Percentiles rank a stretch among this genome's conserved stretches.
Evolutionary conservation across 805 yeast species (phyloP).

Genomic region (Osmozyma mogii): DNA sequence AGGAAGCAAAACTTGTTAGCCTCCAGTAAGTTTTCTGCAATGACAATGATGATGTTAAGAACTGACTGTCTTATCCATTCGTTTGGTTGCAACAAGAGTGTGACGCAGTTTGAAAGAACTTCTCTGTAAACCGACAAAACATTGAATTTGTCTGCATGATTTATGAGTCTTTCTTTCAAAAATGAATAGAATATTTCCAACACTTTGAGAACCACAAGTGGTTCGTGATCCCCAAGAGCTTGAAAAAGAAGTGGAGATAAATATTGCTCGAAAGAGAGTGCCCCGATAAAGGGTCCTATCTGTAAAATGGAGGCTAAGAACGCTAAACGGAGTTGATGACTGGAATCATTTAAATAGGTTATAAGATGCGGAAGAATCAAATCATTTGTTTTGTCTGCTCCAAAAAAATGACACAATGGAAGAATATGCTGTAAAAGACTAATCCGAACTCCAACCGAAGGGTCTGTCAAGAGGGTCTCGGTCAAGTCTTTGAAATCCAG

Average conservation of each 20-base stretch:
- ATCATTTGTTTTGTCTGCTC: constrained; percentile 83
- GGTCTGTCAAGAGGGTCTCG: constrained; percentile 61
- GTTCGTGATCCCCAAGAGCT: constrained; percentile 78
- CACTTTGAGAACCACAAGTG: constrained; percentile 66
- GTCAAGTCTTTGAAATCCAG: constrained; percentile 60
- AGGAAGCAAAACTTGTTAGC: constrained; percentile 82
- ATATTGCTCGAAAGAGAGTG: constrained; percentile 76
- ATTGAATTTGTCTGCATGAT: constrained; percentile 29
- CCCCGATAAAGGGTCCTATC: constrained; percentile 75
- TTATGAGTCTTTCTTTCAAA: constrained; percentile 24
- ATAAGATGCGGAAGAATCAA: constrained; percentile 82
- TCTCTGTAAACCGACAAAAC: constrained; percentile 32
- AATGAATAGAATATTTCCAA: constrained; percentile 34
- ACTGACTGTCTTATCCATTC: constrained; percentile 74
- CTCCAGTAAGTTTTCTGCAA: constrained; percentile 52
- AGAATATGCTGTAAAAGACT: constrained; percentile 64
- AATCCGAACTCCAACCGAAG: constrained; percentile 55
- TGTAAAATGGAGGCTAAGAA: constrained; percentile 67
- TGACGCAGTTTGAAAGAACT: constrained; percentile 29
- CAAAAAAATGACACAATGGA: constrained; percentile 74
- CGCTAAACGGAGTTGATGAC: constrained; percentile 56
- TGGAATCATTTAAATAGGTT: constrained; percentile 80
- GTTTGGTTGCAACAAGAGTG: constrained; percentile 76
- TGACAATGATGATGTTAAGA: constrained; percentile 49
- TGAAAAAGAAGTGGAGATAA: constrained; percentile 79